Base-by-base conservation (phyloP, 139 green algal genomes). In the Chlorella sp. region DNA sequence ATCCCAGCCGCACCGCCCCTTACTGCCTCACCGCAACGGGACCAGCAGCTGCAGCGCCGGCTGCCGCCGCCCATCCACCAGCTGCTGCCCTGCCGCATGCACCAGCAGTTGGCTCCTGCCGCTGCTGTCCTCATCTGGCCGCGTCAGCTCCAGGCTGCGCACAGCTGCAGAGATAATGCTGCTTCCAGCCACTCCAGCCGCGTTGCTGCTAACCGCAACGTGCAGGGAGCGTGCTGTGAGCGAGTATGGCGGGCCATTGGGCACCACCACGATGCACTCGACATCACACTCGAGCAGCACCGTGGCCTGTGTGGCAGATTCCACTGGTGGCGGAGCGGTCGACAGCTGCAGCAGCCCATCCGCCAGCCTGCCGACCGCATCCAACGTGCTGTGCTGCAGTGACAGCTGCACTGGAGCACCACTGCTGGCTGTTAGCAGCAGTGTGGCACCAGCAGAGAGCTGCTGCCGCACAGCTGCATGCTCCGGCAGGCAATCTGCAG, bases 251-350 rank as follows among this genome's bases (percentile, higher is more conserved):
- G 62, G 17, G 3, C 62, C 39, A 3, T 6, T 3, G 11, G n/a
- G 28, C 17, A 21, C n/a, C 39, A 26, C 44, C 60, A 91, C 47
- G 13, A 18, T n/a, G 55, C 65, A 63, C 23, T n/a, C 30, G 3
- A 89, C 18, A 20, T 81, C 38, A 30, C 68, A 75, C 57, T 89
- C 81, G 39, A 91, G 17, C 55, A 83, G 64, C 32, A 91, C 16
- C 2, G 76, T 79, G 1, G 74, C 55, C 73, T 87, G 88, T 1
- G 69, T 65, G 18, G 83, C 60, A 7, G 68, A 51, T 30, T 36
- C 72, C 11, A 60, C 44, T 2, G 60, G 57, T 1, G 60, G 28
- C 36, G 47, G 60, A 34, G 30, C 62, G 12, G 73, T n/a, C 69
- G 56, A 55, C 75, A 79, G 69, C 87, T 51, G 56, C 56, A 72